Conservation (phyloP, 1,284 basidiomycete species). For the Naganishia sp. region DNA sequence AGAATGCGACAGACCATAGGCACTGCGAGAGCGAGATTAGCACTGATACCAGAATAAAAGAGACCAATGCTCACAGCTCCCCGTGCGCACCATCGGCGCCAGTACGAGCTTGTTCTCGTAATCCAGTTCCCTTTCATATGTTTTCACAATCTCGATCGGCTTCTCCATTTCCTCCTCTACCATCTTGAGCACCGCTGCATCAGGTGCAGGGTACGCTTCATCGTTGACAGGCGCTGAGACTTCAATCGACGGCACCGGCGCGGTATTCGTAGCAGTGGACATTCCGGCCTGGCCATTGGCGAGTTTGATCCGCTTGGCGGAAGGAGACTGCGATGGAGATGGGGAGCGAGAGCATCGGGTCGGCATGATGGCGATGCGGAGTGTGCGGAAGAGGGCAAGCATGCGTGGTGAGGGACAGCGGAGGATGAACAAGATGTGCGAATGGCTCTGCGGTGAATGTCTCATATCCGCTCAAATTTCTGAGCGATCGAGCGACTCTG, state of each 20-base stretch:
- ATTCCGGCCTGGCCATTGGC: background rate
- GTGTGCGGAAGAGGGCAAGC: constrained; percentile 10
- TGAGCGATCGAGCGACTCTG: constrained; percentile 13
- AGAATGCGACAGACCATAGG: constrained; percentile 35
- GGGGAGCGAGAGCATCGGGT: constrained; percentile 12
- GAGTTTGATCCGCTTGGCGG: constrained; percentile 32
- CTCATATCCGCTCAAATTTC: constrained; percentile 19
- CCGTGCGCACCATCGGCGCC: constrained; percentile 93
- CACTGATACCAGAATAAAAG: background rate
- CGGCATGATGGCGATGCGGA: constrained; percentile 1
- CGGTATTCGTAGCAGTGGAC: background rate
- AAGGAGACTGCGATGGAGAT: constrained; percentile 26
- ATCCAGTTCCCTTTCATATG: constrained; percentile 46
- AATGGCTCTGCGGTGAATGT: constrained; percentile 1
- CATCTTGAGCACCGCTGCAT: constrained; percentile 22
- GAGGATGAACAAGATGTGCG: background rate
- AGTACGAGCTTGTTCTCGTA: constrained; percentile 79
- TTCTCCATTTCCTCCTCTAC: constrained; percentile 43
- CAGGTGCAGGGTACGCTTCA: constrained; percentile 8
- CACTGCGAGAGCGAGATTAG: constrained; percentile 33
- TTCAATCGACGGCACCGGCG: background rate
- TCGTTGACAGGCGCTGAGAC: background rate
- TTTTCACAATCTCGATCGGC: constrained; percentile 42
- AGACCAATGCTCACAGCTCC: constrained; percentile 64
- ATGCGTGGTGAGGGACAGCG: background rate